A percentile compares a stretch with the other conserved stretches of the same genome.
phyloP scores from a whole-genome alignment of 345 rosid species.

The Anastatica hierochuntica region DNA sequence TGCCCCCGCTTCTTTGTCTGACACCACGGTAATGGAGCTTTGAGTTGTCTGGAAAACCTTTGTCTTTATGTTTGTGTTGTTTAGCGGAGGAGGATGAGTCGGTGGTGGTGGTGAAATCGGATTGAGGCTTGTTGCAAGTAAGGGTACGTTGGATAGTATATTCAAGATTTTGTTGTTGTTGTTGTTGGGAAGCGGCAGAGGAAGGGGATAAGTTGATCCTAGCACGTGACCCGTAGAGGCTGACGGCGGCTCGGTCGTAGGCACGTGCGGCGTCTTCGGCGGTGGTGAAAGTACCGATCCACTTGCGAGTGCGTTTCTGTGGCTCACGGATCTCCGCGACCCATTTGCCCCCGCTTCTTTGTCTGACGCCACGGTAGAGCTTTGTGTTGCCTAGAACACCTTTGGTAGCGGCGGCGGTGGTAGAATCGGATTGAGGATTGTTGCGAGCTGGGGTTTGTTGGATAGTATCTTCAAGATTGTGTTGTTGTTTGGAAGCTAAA shows the following conservation, averaged over 20 bases:
- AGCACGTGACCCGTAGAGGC: constrained; percentile 69
- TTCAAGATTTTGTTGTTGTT: constrained; percentile 25
- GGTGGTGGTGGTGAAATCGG: constrained; percentile 21
- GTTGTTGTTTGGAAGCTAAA: constrained; percentile 28
- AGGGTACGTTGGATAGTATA: constrained; percentile 14
- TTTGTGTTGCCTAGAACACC: constrained; percentile 61
- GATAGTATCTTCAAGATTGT: constrained; percentile 10
- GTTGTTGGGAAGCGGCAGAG: constrained; percentile 31
- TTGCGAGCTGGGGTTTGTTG: constrained; percentile 21
- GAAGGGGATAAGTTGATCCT: constrained; percentile 54
- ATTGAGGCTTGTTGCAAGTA: constrained; percentile 4
- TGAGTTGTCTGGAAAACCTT: constrained; percentile 58
- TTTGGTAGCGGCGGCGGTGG: constrained; percentile 26
- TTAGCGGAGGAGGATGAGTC: no score
- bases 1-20: constrained; percentile 65
- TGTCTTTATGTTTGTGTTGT: no score
- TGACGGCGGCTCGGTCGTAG: constrained; percentile 71
- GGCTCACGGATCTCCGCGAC: constrained; percentile 80
- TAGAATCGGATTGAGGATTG: constrained; percentile 14
- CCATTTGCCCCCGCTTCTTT: constrained; percentile 75
- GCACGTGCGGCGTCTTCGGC: constrained; percentile 90
- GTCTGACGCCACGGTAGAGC: constrained; percentile 61
- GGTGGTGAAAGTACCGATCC: constrained; percentile 79
- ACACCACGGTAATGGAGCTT: constrained; percentile 67
- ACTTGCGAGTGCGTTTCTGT: constrained; percentile 65